Percentiles rank a stretch among this genome's conserved stretches.
Conservation (phyloP, 1,139 yeast genomes). For the Geotrichum europaeum region DNA sequence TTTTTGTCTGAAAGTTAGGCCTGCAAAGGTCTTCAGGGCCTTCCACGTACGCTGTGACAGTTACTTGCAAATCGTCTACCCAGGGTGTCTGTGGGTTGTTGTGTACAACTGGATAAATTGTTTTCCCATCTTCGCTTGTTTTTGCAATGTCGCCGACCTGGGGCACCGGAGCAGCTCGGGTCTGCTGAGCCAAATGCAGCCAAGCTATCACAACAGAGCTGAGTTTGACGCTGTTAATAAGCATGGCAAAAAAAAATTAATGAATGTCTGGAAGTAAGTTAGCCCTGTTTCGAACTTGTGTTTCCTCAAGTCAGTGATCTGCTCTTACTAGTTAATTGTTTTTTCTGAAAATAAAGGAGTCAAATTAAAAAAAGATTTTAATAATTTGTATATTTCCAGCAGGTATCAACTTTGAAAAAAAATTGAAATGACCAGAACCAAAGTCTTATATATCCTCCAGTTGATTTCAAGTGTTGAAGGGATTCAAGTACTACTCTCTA, state of each 20-base stretch:
- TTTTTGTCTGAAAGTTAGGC: background rate
- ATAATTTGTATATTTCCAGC: no score
- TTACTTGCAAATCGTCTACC: constrained; percentile 4
- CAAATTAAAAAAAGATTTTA: no score
- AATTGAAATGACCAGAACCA: no score
- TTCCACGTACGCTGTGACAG: constrained; percentile 3
- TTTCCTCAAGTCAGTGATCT: background rate
- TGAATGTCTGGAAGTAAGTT: background rate
- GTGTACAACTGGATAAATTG: constrained; percentile 5
- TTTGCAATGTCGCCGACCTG: background rate
- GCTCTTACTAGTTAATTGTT: no score
- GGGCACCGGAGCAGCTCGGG: constrained; percentile 4
- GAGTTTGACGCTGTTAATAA: background rate
- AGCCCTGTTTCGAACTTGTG: background rate
- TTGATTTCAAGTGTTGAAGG: background rate
- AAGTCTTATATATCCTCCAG: background rate
- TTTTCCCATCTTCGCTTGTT: background rate
- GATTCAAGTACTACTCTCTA: background rate
- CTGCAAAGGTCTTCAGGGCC: constrained; percentile 1
- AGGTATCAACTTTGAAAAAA: no score
- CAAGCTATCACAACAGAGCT: background rate
- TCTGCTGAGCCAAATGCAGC: background rate
- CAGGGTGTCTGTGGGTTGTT: constrained; percentile 2
- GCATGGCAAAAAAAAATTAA: background rate
- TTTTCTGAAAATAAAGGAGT: no score